Evolutionary conservation across 176 grass and related monocot species (phyloP).

Genomic region (Bolboschoenus planiculmis): DNA sequence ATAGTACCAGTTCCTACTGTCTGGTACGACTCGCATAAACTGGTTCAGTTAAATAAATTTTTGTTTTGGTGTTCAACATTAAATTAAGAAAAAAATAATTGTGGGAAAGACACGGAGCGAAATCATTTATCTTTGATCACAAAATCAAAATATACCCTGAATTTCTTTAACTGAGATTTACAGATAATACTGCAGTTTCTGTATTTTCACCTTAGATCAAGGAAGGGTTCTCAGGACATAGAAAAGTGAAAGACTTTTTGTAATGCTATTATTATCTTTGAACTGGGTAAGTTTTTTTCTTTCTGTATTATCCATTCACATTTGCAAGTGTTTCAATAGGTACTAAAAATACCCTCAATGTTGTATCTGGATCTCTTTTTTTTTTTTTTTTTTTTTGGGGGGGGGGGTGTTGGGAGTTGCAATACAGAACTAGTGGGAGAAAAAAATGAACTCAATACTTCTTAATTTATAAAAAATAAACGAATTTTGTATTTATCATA

Average conservation of each 20-base stretch:
- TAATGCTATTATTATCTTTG: neutral
- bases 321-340: neutral
- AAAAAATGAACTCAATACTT: too few relatives aligned
- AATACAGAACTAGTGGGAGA: too few relatives aligned
- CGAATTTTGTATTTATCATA: neutral
- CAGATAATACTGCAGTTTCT: slow-evolving; percentile 24
- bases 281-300: neutral
- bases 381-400: too few relatives aligned
- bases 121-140: neutral
- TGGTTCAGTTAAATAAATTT: neutral
- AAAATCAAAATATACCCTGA: neutral
- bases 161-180: slow-evolving; percentile 10
- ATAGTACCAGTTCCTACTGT: neutral
- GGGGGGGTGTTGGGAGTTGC: too few relatives aligned
- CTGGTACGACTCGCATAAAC: neutral
- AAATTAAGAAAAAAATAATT: neutral
- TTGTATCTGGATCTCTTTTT: too few relatives aligned
- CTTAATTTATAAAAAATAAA: neutral
- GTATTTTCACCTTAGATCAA: slow-evolving; percentile 20
- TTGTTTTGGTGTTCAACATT: neutral
- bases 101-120: neutral
- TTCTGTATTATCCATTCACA: neutral
- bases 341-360: too few relatives aligned
- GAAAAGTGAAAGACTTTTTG: neutral
- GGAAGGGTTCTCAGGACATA: slow-evolving; percentile 2